Base-by-base conservation (phyloP, 192 early-diverging fungal genomes). In the Podochytrium sp. region DNA sequence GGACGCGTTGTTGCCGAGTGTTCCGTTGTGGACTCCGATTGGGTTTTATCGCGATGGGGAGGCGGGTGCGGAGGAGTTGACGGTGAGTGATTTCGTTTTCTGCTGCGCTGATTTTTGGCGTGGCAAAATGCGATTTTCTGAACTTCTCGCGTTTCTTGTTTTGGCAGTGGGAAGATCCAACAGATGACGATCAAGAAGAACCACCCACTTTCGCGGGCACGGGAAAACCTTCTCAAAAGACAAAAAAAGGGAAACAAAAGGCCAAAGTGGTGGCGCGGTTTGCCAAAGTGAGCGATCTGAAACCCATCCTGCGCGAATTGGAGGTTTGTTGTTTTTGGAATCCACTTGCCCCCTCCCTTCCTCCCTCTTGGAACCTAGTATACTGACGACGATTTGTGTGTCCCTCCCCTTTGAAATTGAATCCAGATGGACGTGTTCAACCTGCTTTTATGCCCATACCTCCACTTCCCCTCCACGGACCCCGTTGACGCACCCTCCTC, bases 41-140 rank as follows among this genome's bases (percentile, higher is more conserved):
- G 69, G 69, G 0, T 71, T 71, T 32, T 71, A 60, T 32, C 30
- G 69, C 7, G 56, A 71, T 47, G 69, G 69, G 12, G 69, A 71
- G 12, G n/a, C 35, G 18, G 33, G 38, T 41, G 56, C 41, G 4
- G 69, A 60, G 27, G 38, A 25, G 6, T 14, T 69, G 14, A 14
- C n/a, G 47, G n/a, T n/a, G 47, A 47, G 10, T 10, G 10, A 47
- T 47, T 14, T 29, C 23, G 38, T 61, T 61, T 61, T 18, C 7
- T 27, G n/a, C 12, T 34, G 27, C 38, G 6, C 0, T 61, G 5
- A 34, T 61, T 61, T 61, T 29, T 25, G 10, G 52, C 43, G 10
- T 12, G 43, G 10, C 20, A 47, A 47, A 47, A 12, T 49, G n/a
- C 47, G 16, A 27, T 42, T 43, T 66, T 34, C 20, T 12, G 27